Evolutionary conservation across 2,329 filamentous ascomycete genomes (phyloP), one percentile per base, ranked within the genome.

Genomic region (Penicillium vulpinum): DNA sequence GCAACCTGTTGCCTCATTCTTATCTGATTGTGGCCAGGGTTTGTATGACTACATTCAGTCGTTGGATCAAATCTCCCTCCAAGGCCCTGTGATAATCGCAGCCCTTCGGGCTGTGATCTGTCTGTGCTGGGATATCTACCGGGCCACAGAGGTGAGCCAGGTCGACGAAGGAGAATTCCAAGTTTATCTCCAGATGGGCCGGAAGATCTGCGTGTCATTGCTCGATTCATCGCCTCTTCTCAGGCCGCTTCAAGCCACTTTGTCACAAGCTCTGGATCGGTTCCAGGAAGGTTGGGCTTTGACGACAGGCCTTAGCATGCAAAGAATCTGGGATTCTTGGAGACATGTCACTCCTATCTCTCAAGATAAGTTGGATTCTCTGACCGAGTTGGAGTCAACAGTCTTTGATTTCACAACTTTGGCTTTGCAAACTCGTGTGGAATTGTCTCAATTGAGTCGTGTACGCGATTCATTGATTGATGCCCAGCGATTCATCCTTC

Each of bases 261-360:
- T 71, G 39, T 76, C 61, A 44, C 64, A 57, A 48, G 63, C 65
- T 44, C 73, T 82, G 41, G 76, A 76, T 38, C 81, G 81, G 48
- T 93, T 96, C 67, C 81, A 84, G 24, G 81, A 85, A 16, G 86
- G 85, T 2, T 92, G 92, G 76, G 85, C 86, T 54, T 77, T 95
- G 15, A 86, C 80, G 0, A 92, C 88, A 2, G 92, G 91, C 0
- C 77, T 92, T 13, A 88, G 85, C 62, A 94, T 95, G 89, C 89
- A 94, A 68, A 72, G 78, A 9, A 80, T 96, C 5, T 96, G 92
- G 93, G 83, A 84, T 40, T 68, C 79, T 1, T 84, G 95, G 67
- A 84, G 89, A 51, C 90, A 92, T 31, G 68, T 67, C 11, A 83
- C 81, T 4, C 77, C 83, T 41, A 63, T 67, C 16, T 71, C 69